Evolutionary conservation across 2,329 filamentous ascomycete genomes (phyloP).

Genomic region (Botrytis deweyae): DNA sequence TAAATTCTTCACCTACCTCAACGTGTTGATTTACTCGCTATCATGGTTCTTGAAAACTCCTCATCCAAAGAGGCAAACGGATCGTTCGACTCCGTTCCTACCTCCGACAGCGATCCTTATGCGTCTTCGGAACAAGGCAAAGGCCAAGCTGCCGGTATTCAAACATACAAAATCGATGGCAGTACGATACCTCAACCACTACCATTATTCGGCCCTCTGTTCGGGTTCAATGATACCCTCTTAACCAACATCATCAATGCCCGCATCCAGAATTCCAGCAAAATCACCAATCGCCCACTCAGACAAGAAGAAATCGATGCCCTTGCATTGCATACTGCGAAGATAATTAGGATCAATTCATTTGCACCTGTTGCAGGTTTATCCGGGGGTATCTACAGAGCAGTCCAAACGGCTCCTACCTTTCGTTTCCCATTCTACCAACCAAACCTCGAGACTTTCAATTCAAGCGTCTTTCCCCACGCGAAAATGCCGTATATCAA

Average conservation of each 20-base stretch:
- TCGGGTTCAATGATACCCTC: constrained; percentile 30
- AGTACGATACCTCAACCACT: constrained; percentile 32
- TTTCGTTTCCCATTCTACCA: constrained; percentile 38
- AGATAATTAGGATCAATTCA: constrained; percentile 33
- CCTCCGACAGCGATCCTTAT: constrained; percentile 36
- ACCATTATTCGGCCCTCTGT: constrained; percentile 31
- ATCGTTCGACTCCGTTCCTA: constrained; percentile 31
- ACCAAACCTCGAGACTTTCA: constrained; percentile 35
- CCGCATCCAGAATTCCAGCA: background rate
- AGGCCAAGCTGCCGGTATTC: background rate
- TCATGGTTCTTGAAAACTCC: constrained; percentile 36
- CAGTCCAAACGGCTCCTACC: constrained; percentile 27
- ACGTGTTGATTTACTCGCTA: constrained; percentile 4
- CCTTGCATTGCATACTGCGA: constrained; percentile 34
- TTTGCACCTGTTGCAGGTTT: constrained; percentile 32
- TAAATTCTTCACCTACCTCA: background rate
- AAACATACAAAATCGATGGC: constrained; percentile 19
- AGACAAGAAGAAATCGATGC: constrained; percentile 36
- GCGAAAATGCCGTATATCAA: constrained; percentile 22
- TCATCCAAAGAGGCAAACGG: constrained; percentile 23
- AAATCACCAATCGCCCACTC: constrained; percentile 26
- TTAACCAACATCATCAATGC: background rate
- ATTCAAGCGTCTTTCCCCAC: constrained; percentile 28
- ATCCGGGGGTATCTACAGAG: constrained; percentile 32
- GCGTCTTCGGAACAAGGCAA: background rate